Evolutionary conservation across 2,329 filamentous ascomycete species (phyloP), one percentile per base, ranked within the genome.

Genomic region (Aureobasidium vineae): DNA sequence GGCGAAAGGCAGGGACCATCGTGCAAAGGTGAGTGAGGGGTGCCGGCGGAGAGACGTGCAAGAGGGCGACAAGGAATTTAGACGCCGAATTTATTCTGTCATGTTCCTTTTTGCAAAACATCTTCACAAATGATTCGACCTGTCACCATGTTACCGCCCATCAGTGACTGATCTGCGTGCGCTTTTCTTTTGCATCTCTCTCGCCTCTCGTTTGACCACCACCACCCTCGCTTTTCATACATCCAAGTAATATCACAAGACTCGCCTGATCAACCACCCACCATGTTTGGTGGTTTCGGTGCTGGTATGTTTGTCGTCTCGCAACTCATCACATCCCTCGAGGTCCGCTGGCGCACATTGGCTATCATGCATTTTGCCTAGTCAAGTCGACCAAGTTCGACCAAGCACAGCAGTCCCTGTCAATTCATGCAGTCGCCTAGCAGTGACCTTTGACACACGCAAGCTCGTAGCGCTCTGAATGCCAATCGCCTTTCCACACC

Each of bases 301-400:
- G 63, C 63, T 57, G 63, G 63, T 65, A 65, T 40, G 50, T 65
- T 45, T 65, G 45, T 63, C 21, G 36, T 63, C 45, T 64, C n/a
- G 49, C 49, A 49, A 43, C 8, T 36, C 21, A 28, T 52, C 28
- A 52, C n/a, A 40, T 26, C 16, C 31, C 26, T 52, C 33, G 21
- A 52, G 59, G 26, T 36, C 40, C 52, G 19, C 15, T 15, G 36
- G 47, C 36, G 10, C 11, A n/a, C 38, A 10, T 40, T 7, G 21
- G 23, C 43, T 45, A 11, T 54, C 43, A 38, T 38, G 57, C 41
- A 5, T n/a, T 5, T 41, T 7, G 54, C 41, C 11, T 49, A 36
- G 41, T 23, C n/a, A n/a, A n/a, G n/a, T n/a, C n/a, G n/a, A n/a
- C n/a, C n/a, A n/a, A n/a, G n/a, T n/a, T n/a, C n/a, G n/a, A n/a